phyloP scores from a whole-genome alignment of 148 eudicot species.

The Fallopia convolvulus region DNA sequence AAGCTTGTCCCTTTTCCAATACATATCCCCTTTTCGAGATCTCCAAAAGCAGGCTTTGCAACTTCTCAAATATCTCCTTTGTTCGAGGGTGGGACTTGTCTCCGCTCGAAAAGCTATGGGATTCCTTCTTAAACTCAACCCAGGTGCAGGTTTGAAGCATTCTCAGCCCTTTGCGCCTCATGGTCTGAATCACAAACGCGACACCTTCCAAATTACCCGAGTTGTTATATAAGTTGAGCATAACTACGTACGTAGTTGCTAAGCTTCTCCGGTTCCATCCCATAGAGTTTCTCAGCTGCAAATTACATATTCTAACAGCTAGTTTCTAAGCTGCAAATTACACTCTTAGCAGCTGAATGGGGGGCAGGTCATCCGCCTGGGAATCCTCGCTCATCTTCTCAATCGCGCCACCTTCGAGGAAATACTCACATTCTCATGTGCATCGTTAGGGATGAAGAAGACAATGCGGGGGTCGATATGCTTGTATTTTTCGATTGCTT shows the following conservation, averaged over 20 bases:
- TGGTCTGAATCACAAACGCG: slow-evolving; percentile 48
- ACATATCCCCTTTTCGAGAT: slow-evolving; percentile 55
- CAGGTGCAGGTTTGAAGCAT: slow-evolving; percentile 68
- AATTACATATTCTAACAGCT: too few species aligned
- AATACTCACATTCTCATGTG: too few species aligned
- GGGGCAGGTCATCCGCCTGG: too few species aligned
- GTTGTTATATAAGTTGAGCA: slow-evolving; percentile 61
- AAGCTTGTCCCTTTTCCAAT: slow-evolving; percentile 26
- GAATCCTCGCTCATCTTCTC: too few species aligned
- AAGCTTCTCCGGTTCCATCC: slow-evolving; percentile 78
- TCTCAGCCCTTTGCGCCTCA: slow-evolving; percentile 57
- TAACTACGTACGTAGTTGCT: slow-evolving; percentile 64
- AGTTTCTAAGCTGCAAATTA: too few species aligned
- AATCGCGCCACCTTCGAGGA: too few species aligned
- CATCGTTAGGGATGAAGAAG: too few species aligned
- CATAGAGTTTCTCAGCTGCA: slow-evolving; percentile 75
- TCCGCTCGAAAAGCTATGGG: slow-evolving; percentile 45
- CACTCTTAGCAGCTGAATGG: too few species aligned
- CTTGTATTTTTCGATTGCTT: too few species aligned
- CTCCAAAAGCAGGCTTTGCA: slow-evolving; percentile 39
- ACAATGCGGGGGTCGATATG: too few species aligned
- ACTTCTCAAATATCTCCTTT: slow-evolving; percentile 44
- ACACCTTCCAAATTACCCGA: slow-evolving; percentile 61
- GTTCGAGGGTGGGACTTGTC: slow-evolving; percentile 36
- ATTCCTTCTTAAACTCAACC: slow-evolving; percentile 68